Evolutionary conservation across 176 grass and related monocot species (phyloP).

Genomic region (Bromus sterilis): DNA sequence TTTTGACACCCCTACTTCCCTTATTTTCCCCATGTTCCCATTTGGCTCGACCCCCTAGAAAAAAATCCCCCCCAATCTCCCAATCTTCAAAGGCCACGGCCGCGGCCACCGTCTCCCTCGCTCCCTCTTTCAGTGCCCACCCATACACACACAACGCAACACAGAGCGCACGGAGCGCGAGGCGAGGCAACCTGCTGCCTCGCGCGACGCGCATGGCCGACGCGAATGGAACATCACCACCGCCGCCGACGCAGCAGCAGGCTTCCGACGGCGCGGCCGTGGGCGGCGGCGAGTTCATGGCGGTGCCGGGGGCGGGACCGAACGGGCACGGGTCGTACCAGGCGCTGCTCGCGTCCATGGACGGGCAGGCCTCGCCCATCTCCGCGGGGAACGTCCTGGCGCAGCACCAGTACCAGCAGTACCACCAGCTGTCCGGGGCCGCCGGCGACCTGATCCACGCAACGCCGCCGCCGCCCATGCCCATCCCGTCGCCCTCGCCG

Average conservation of each 20-base stretch:
- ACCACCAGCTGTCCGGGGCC: not conserved
- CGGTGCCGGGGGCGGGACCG: not conserved
- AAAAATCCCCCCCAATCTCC: not conserved
- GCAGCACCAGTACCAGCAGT: slow-evolving; percentile 5
- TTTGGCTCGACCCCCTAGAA: not conserved
- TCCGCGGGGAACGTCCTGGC: not conserved
- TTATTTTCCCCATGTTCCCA: not conserved
- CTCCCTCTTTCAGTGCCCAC: not conserved
- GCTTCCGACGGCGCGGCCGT: not conserved
- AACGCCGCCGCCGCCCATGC: not conserved
- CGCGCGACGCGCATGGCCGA: slow-evolving; percentile 24
- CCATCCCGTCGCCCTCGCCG: not conserved
- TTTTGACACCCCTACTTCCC: not conserved
- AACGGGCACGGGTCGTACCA: not conserved
- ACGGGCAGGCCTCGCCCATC: not conserved
- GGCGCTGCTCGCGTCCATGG: slow-evolving; percentile 4
- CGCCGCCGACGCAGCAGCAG: not conserved
- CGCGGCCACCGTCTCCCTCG: not conserved
- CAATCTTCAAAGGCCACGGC: slow-evolving; percentile 4
- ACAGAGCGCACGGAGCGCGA: not conserved
- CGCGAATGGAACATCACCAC: slow-evolving; percentile 11
- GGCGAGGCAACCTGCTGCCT: not conserved
- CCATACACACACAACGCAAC: not conserved
- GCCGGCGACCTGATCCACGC: slow-evolving; percentile 5
- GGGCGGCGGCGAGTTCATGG: not conserved